phyloP scores from a whole-genome alignment of 129 eudicot genomes.

The Helichrysum umbraculigerum region DNA sequence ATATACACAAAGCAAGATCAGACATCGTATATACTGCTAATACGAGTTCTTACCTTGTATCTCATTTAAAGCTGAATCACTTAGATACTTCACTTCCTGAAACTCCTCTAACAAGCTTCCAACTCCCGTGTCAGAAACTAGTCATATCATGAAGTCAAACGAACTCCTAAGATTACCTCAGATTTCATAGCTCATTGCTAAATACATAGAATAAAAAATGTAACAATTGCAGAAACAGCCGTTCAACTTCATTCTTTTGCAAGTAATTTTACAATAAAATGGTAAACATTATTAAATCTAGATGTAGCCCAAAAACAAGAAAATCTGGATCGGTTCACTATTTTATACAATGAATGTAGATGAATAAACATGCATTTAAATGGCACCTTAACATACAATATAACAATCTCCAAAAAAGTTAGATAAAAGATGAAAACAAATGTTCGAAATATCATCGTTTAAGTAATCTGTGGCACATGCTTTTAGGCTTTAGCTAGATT shows the following conservation, averaged over 20 bases:
- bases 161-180: slow-evolving; percentile 16
- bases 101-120: slow-evolving; percentile 85
- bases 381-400: background rate
- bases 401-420: background rate
- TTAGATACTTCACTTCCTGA: slow-evolving; percentile 47
- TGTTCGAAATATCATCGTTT: background rate
- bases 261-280: slow-evolving; percentile 7
- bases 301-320: slow-evolving; percentile 7
- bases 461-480: background rate
- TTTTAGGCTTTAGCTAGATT: background rate
- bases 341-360: background rate
- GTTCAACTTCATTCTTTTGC: background rate
- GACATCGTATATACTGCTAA: background rate
- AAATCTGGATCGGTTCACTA: background rate
- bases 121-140: slow-evolving; percentile 96
- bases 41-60: slow-evolving; percentile 46
- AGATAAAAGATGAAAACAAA: background rate
- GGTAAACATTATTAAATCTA: background rate
- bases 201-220: background rate
- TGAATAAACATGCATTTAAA: background rate
- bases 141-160: slow-evolving; percentile 21
- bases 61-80: slow-evolving; percentile 31
- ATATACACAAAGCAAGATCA: background rate
- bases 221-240: background rate
- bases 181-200: slow-evolving; percentile 6